Percentiles rank a stretch among this genome's conserved stretches.
phyloP scores from a whole-genome alignment of 176 grass and related monocot genomes.

The Oryza coarctata region DNA sequence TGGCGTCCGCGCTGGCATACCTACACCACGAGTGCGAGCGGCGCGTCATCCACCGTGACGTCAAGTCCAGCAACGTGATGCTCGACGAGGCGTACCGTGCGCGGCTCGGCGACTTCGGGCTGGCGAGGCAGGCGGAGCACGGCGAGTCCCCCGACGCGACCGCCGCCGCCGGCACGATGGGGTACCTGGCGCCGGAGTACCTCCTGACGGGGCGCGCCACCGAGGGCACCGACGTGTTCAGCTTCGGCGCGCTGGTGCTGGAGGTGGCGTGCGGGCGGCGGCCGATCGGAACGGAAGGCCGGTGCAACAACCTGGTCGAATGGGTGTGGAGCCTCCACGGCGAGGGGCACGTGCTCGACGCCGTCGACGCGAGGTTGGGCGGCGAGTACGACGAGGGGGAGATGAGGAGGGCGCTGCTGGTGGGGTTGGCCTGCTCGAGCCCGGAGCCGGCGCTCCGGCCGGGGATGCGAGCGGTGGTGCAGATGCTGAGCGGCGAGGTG shows the following conservation, averaged over 20 bases:
- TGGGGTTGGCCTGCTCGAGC: conserved; percentile 83
- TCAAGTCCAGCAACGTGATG: conserved; percentile 99
- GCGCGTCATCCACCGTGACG: conserved; percentile 95
- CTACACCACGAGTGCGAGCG: conserved; percentile 92
- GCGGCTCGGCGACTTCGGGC: conserved; percentile 85
- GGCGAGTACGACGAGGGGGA: conserved; percentile 77
- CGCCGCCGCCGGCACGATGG: conserved; percentile 85
- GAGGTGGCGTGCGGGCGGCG: conserved; percentile 75
- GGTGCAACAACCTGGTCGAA: conserved; percentile 70
- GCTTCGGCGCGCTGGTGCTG: conserved; percentile 72
- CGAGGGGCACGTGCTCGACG: conserved; percentile 50
- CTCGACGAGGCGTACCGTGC: conserved; percentile 80
- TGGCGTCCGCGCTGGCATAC: conserved; percentile 86
- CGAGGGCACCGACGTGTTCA: conserved; percentile 79
- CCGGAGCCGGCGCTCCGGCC: conserved; percentile 60
- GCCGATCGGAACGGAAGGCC: conserved; percentile 54
- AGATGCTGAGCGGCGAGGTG: conserved; percentile 76
- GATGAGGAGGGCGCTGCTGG: conserved; percentile 55
- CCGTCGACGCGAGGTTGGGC: conserved; percentile 46
- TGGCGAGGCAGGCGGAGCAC: conserved; percentile 80
- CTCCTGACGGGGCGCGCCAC: conserved; percentile 90
- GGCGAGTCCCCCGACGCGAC: conserved; percentile 78
- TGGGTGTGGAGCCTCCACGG: conserved; percentile 95
- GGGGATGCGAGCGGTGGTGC: conserved; percentile 78
- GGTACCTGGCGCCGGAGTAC: conserved; percentile 95